Evolutionary conservation across 225 moss, liverwort and hornwort species (phyloP), one percentile per base, ranked within the genome.

Genomic region (Lunularia cruciata): DNA sequence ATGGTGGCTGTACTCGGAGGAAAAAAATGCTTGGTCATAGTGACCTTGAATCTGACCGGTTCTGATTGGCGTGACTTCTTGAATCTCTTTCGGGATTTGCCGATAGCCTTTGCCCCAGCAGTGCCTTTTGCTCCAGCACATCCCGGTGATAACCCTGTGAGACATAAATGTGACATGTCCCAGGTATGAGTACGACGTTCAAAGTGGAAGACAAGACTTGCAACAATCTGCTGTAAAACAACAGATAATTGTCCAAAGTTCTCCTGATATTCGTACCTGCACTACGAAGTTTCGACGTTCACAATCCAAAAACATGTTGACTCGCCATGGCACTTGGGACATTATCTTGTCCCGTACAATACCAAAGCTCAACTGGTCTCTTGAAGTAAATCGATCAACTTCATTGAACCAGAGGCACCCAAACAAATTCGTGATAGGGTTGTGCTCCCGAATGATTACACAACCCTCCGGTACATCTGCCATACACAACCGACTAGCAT

Each of bases 371-470:
- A 98, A 77, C 70, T 98, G 98, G 49, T 98, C 98, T 61, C 98
- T 85, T 27, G 98, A 89, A 1, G 98, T 98, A 52, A 98, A 98
- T 8, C 98, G 90, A 68, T 98, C 98, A 0, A 98, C 93, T 76
- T 98, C 98, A 55, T 93, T 93, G 65, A 93, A 98, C 98, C 98
- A 98, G 25, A 93, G 84, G 74, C 98, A 98, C 9, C 90, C 90
- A 71, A 98, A 88, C 47, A 98, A 62, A 45, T 98, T 89, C 36
- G 98, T 79, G 30, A 98, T 76, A 3, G 98, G 93, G 2, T 89
- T 93, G 79, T 98, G 98, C 80, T 93, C 98, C 22, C 98, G 90
- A 26, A 98, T 87, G 45, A 98, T 93, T 12, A 98, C 93, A 65
- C 98, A 98, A 26, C 98, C 98, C 68, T 98, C 98, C n/a, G 98